Percentiles rank a stretch among this genome's conserved stretches.
Conservation (phyloP, 352 stramenopile species). For the Halophytophthora batemanensis region DNA sequence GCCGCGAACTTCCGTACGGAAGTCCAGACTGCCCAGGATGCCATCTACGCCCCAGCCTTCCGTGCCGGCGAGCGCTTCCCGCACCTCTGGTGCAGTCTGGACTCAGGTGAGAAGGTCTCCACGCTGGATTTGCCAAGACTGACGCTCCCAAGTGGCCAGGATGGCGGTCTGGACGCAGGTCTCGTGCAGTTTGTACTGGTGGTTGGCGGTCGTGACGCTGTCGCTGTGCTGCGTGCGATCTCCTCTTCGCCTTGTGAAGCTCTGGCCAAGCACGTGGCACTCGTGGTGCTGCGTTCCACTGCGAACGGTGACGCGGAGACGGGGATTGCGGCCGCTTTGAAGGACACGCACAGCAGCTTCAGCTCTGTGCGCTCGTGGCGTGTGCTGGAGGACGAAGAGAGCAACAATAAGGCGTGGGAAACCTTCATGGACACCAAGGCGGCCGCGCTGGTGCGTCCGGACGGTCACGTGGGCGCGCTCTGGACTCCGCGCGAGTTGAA, state of each 20-base stretch:
- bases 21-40: conserved; percentile 9
- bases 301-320: conserved; percentile 13
- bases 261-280: conserved; percentile 31
- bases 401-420: conserved; percentile 29
- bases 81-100: conserved; percentile 50
- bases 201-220: conserved; percentile 29
- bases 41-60: conserved; percentile 48
- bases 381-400: conserved; percentile 20
- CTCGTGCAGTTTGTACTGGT: conserved; percentile 61
- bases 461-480: conserved; percentile 72
- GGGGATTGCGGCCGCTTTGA: conserved; percentile 10
- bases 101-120: conserved; percentile 32
- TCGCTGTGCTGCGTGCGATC: conserved; percentile 15
- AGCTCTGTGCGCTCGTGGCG: conserved; percentile 32
- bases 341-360: conserved; percentile 17
- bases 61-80: conserved; percentile 58
- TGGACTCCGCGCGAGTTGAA: conserved; percentile 37
- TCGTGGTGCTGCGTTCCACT: conserved; percentile 31
- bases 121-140: conserved; percentile 40
- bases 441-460: conserved; percentile 69
- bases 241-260: conserved; percentile 5
- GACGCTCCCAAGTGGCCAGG: conserved; percentile 5
- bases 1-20: conserved; percentile 43
- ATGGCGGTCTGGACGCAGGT: conserved; percentile 2
- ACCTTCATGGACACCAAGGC: conserved; percentile 31